Base-by-base conservation (phyloP, 225 moss, liverwort and hornwort species). In the Takakia lepidozioides region DNA sequence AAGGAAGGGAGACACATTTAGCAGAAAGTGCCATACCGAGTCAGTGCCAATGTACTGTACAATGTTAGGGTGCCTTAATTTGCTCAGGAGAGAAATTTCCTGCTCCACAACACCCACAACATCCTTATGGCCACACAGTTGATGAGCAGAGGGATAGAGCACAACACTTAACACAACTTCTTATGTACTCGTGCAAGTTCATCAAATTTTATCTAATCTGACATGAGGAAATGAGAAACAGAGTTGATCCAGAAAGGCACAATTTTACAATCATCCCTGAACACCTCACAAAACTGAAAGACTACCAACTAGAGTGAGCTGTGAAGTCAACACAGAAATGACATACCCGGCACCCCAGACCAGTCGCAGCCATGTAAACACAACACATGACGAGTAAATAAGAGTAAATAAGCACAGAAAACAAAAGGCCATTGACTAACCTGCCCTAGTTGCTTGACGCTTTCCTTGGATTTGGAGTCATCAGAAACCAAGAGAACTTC, bases 31-130 rank as follows among this genome's bases (percentile, higher is more conserved):
- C 19, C 66, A 49, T 83, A 98, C 95, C 90, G 84, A 71, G 80
- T 98, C 95, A 28, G 90, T 98, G 62, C 90, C 90, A 45, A 90
- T 85, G 67, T 98, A 98, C 59, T 98, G 95, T 84, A 98, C 95
- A 87, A 98, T 98, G 59, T 98, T 98, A 51, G 72, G 75, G 60
- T 98, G 95, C 71, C 85, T 80, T 55, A 98, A 76, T 64, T 75
- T 85, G 82, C 95, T 98, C 69, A 98, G 74, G 61, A 98, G 59
- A 53, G 80, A 62, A 50, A 98, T 98, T 85, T 98, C 95, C 95
- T 98, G 83, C 10, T 58, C 32, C 52, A 64, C 41, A 69, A 18
- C 6, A 24, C 29, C 45, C 43, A 56, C 51, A 65, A 25, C 19
- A 53, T 28, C 70, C n/a, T n/a, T n/a, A n/a, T n/a, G n/a, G n/a